Base-by-base conservation (phyloP, 805 yeast genomes). In the Yamadazyma philogaea region DNA sequence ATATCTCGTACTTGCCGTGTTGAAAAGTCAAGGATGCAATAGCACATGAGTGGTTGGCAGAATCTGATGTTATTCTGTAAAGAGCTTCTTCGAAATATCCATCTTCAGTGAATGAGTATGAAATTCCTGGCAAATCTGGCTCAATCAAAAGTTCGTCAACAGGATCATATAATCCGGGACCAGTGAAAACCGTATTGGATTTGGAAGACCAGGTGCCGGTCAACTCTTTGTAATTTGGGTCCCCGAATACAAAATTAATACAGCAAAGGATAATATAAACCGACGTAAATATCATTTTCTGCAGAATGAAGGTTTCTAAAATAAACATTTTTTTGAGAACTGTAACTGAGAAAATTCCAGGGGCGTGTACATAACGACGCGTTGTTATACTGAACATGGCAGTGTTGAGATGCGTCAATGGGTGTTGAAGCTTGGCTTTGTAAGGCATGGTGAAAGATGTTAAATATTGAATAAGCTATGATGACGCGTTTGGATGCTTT, bases 141-240 rank as follows among this genome's bases (percentile, higher is more conserved):
- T 93, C 99, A 47, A 89, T 87, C 44, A 93, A 70, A 14, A 91
- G 77, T 63, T 93, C 99, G 59, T 91, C 96, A 21, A 89, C 85
- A 2, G 99, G 99, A 62, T 93, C 98, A 61, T 79, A 93, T 59
- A 93, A 93, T 2, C 90, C 85, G 6, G 98, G 96, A 0, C 99
- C 99, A 1, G 99, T 93, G 69, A 91, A 83, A 6, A 93, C 99
- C 10, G 95, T 81, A 61, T 86, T 87, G 10, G 97, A 82, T 63
- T 93, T 93, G 14, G 97, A 84, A 1, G 90, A 65, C 99, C 99
- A 93, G 0, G 99, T 93, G 6, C 99, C 99, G 32, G 72, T 86
- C 36, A 87, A 57, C 51, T 71, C 75, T 15, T 49, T 53, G 67
- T 60, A 68, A 50, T 55, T 64, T 16, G 74, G 72, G 20, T 59